phyloP scores from a whole-genome alignment of 1,284 basidiomycete genomes.

The Grifola frondosa region DNA sequence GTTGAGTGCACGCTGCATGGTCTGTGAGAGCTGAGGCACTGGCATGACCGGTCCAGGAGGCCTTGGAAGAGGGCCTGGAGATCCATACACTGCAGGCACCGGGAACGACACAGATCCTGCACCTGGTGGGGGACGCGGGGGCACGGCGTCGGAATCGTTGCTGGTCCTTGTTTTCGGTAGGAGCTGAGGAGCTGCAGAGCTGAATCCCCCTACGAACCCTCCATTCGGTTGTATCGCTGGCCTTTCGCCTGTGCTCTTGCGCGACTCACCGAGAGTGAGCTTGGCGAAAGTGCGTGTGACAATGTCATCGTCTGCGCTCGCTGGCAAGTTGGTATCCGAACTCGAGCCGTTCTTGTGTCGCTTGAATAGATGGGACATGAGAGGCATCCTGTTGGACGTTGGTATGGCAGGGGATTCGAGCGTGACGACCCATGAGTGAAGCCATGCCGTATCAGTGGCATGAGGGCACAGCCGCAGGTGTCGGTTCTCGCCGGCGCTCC shows the following conservation, averaged over 20 bases:
- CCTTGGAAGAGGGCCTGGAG: slow-evolving; percentile 31
- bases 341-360: no score
- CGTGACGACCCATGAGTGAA: no score
- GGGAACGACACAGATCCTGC: slow-evolving; percentile 8
- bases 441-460: no score
- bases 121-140: slow-evolving; percentile 7
- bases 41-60: slow-evolving; percentile 45
- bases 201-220: slow-evolving; percentile 34
- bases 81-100: slow-evolving; percentile 8
- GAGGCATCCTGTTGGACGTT: not conserved
- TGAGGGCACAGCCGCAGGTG: no score
- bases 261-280: no score
- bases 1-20: slow-evolving; percentile 59
- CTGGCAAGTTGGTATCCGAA: slow-evolving; percentile 6
- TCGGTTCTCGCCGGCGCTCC: no score
- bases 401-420: slow-evolving; percentile 5
- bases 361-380: slow-evolving; percentile 15
- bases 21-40: slow-evolving; percentile 42
- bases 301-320: slow-evolving; percentile 10
- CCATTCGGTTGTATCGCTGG: not conserved
- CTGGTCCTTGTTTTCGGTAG: slow-evolving; percentile 3
- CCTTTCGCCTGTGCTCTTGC: slow-evolving; percentile 6
- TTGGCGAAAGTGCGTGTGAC: slow-evolving; percentile 6
- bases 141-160: not conserved
- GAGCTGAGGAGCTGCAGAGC: slow-evolving; percentile 10